Evolutionary conservation across 2,329 filamentous ascomycete genomes (phyloP).

Genomic region (Neophaeococcomyces aloes): DNA sequence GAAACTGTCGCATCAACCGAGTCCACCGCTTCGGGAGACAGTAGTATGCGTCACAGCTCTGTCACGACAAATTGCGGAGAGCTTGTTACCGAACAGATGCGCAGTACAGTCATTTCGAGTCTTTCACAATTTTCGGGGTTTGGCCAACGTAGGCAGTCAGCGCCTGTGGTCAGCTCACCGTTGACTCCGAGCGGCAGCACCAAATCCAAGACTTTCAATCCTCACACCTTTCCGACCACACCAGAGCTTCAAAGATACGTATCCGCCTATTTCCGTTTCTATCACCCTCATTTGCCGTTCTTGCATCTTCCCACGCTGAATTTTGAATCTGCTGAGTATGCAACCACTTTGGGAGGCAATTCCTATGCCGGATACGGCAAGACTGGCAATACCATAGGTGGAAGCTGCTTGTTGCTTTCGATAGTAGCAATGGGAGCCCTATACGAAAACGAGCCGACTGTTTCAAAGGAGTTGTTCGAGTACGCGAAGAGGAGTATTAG

Average conservation of each 20-base stretch:
- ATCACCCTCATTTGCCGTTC: constrained; percentile 92
- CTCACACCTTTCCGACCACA: constrained; percentile 61
- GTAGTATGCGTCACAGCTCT: constrained; percentile 53
- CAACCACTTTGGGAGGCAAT: constrained; percentile 49
- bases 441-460: constrained; percentile 71
- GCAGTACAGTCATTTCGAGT: constrained; percentile 52
- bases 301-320: constrained; percentile 83
- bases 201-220: constrained; percentile 25
- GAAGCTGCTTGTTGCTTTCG: constrained; percentile 73
- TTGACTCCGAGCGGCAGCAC: constrained; percentile 32
- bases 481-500: constrained; percentile 93
- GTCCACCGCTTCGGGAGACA: constrained; percentile 39
- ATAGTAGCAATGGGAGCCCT: constrained; percentile 81
- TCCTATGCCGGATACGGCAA: constrained; percentile 42
- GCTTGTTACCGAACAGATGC: constrained; percentile 56
- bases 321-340: constrained; percentile 67
- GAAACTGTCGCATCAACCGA: constrained; percentile 35
- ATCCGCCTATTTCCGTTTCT: constrained; percentile 78
- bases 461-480: constrained; percentile 79
- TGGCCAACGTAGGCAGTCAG: constrained; percentile 49
- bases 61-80: constrained; percentile 52
- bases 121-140: constrained; percentile 50
- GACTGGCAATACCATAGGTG: constrained; percentile 57
- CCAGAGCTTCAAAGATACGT: constrained; percentile 84
- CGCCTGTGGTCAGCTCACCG: constrained; percentile 46